A percentile compares a stretch with the other conserved stretches of the same genome.
Conservation (phyloP, 2,329 filamentous ascomycete species). For the Biscogniauxia mediterranea region DNA sequence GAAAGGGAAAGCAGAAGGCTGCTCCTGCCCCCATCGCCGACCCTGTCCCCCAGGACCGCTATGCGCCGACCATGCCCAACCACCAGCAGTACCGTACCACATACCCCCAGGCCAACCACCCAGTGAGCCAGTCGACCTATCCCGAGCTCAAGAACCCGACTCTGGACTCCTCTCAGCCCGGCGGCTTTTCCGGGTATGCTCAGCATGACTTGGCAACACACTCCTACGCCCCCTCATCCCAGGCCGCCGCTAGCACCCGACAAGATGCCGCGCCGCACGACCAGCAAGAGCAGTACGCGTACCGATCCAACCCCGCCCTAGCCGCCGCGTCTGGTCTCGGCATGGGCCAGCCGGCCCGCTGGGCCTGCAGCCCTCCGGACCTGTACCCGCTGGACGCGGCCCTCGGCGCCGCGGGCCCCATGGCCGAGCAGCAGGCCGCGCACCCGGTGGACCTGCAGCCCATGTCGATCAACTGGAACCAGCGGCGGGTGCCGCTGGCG, state of each 20-base stretch:
- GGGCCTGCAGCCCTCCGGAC: slow-evolving; percentile 9
- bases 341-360: slow-evolving; percentile 13
- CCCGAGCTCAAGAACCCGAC: background rate
- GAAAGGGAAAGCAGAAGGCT: background rate
- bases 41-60: background rate
- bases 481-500: background rate
- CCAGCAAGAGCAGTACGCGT: background rate
- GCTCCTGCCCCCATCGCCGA: background rate
- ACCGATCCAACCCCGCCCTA: background rate
- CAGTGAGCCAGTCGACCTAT: background rate
- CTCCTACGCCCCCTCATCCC: background rate
- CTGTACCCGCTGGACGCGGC: slow-evolving; percentile 8
- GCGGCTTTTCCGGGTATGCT: background rate
- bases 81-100: background rate
- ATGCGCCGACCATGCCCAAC: background rate
- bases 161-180: background rate
- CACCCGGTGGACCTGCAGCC: slow-evolving; percentile 23
- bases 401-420: slow-evolving; percentile 4
- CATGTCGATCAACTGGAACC: slow-evolving; percentile 8
- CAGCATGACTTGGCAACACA: background rate
- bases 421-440: background rate
- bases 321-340: background rate
- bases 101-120: background rate
- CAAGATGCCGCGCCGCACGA: background rate
- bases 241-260: background rate